Evolutionary conservation across 2,329 filamentous ascomycete genomes (phyloP).

Genomic region (Pyrenochaeta sp.): DNA sequence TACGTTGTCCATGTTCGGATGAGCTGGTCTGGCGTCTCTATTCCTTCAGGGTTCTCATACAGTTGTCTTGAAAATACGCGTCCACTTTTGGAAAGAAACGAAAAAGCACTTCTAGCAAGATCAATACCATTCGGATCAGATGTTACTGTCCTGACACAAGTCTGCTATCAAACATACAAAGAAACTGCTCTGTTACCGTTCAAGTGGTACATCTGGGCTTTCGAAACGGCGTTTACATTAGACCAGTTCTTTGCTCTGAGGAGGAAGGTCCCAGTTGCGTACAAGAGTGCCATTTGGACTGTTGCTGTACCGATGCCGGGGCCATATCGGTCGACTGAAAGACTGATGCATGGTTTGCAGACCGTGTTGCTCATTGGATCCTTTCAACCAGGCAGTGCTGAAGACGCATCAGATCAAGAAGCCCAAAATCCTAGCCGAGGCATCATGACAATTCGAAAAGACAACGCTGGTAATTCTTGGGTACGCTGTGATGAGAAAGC

Average conservation of each 20-base stretch:
- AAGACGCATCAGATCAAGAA: background rate
- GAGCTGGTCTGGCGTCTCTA: slow-evolving; percentile 13
- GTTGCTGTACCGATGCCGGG: slow-evolving; percentile 17
- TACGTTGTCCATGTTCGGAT: slow-evolving; percentile 14
- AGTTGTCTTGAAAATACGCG: slow-evolving; percentile 11
- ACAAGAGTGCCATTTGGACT: slow-evolving; percentile 13
- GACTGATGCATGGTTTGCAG: slow-evolving; percentile 5
- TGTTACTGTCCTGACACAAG: background rate
- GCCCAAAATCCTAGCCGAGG: too few relatives aligned
- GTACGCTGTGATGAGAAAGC: too few relatives aligned
- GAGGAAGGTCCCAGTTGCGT: slow-evolving; percentile 2
- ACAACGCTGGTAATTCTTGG: too few relatives aligned
- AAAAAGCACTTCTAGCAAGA: slow-evolving; percentile 1
- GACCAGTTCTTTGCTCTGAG: slow-evolving; percentile 19
- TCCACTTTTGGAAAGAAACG: slow-evolving; percentile 7
- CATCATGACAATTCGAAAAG: too few relatives aligned
- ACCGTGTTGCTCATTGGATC: slow-evolving; percentile 12
- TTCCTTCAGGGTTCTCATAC: slow-evolving; percentile 13
- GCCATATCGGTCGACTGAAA: slow-evolving; percentile 13
- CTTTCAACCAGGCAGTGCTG: background rate
- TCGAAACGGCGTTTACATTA: slow-evolving; percentile 18
- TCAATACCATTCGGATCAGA: slow-evolving; percentile 9
- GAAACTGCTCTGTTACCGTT: slow-evolving; percentile 12
- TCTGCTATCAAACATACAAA: slow-evolving; percentile 13
- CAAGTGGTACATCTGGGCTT: slow-evolving; percentile 13